phyloP scores from a whole-genome alignment of 2,329 filamentous ascomycete species.

The Phialophora expanda region DNA sequence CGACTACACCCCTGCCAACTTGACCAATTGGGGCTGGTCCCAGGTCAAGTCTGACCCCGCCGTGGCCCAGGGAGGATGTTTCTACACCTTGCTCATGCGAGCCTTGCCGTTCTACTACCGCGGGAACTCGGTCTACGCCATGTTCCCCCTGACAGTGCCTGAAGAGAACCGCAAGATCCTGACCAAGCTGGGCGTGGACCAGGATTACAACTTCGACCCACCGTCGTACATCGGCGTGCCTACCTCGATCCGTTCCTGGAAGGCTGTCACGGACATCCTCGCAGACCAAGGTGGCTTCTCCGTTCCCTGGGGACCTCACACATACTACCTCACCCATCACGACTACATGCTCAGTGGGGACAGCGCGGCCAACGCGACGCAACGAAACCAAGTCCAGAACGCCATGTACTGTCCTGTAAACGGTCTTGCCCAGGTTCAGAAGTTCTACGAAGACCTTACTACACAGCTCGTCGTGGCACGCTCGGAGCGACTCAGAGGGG shows the following conservation, averaged over 20 bases:
- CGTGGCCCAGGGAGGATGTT: constrained; percentile 56
- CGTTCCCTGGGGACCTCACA: constrained; percentile 50
- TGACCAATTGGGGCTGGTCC: constrained; percentile 55
- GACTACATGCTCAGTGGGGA: constrained; percentile 58
- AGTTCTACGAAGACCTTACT: constrained; percentile 57
- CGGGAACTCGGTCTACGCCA: constrained; percentile 56
- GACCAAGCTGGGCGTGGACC: constrained; percentile 47
- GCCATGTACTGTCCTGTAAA: constrained; percentile 50
- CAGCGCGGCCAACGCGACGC: constrained; percentile 48
- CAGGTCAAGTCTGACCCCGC: constrained; percentile 47
- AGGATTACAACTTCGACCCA: constrained; percentile 50
- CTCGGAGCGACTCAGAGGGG: constrained; percentile 42
- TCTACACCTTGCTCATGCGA: constrained; percentile 59
- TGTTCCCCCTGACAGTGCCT: constrained; percentile 57
- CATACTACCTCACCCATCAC: constrained; percentile 47
- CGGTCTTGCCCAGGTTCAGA: constrained; percentile 53
- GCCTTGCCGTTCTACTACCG: constrained; percentile 57
- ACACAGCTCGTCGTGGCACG: constrained; percentile 42
- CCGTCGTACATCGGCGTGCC: constrained; percentile 45
- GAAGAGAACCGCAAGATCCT: constrained; percentile 54
- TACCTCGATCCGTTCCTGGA: constrained; percentile 53
- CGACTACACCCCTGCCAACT: constrained; percentile 52
- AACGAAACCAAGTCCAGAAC: constrained; percentile 49
- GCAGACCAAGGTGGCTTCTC: constrained; percentile 52
- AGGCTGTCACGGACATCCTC: constrained; percentile 52